Evolutionary conservation across 352 stramenopile species (phyloP), one percentile per base, ranked within the genome.

Genomic region (Globisporangium solare): DNA sequence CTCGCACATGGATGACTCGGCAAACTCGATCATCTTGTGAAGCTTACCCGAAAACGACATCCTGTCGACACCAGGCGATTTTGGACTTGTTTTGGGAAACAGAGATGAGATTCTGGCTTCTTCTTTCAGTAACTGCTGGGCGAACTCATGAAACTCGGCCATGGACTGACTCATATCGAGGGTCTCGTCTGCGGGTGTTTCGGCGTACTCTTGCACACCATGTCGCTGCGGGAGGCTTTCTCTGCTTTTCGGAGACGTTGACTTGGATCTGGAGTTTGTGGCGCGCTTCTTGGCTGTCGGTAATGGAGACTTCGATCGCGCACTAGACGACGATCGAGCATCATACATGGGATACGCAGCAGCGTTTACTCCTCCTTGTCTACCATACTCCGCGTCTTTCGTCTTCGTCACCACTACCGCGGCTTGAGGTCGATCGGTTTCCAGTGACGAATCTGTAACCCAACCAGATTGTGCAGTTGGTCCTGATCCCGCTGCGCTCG

Each of bases 11-110:
- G 80, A 84, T 7, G 76, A 79, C 40, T 90, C 79, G 1, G 76
- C 76, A 41, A 88, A 88, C 60, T 89, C 73, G 53, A 89, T 89
- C 79, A 89, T 89, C 62, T 83, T 86, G 68, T 89, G 79, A 3
- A 89, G 61, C 50, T 88, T 89, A 50, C 88, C 76, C 5, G 76
- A 86, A 32, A 89, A 89, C 17, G 69, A 83, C 73, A 89, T 83
- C 20, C 79, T 70, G 43, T 76, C 80, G 0, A 70, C 63, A n/a
- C 72, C 60, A 22, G 76, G 75, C n/a, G 75, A 83, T 47, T 73
- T 75, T 7, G 75, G 77, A 42, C 61, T 76, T 27, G 67, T 69
- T 21, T 54, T 60, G 27, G 59, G 60, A 13, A 84, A 74, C n/a
- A 87, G 55, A 0, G 62, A 76, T 14, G 74, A 78, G 32, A 87